Percentiles rank a stretch among this genome's conserved stretches.
Evolutionary conservation across 2,329 filamentous ascomycete species (phyloP).

Genomic region (Penicillium sp.): DNA sequence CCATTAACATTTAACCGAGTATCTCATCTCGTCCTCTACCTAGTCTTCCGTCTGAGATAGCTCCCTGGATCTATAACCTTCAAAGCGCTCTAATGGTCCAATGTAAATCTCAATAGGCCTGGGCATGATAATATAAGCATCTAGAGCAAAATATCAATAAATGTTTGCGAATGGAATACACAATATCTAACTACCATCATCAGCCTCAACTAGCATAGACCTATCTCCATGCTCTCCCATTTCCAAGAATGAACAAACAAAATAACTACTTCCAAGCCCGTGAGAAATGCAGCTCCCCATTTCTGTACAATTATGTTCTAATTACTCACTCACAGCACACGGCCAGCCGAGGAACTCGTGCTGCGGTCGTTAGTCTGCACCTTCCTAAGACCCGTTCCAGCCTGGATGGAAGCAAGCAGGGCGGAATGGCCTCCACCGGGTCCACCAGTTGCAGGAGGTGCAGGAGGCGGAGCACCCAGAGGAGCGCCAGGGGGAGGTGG

Average conservation of each 20-base stretch:
- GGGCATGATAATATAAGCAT: background rate
- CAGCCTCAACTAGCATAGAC: background rate
- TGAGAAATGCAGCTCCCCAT: background rate
- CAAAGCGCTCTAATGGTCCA: too few species aligned
- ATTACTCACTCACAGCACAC: slow-evolving; percentile 51
- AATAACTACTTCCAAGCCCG: background rate
- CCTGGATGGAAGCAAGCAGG: slow-evolving; percentile 76
- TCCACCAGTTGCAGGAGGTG: slow-evolving; percentile 33
- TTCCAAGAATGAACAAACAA: background rate
- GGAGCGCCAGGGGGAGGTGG: slow-evolving; percentile 41
- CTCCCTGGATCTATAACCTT: too few species aligned
- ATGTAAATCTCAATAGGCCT: too few species aligned
- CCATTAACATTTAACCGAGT: background rate
- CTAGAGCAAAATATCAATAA: background rate
- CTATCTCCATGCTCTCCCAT: background rate
- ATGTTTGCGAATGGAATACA: slow-evolving; percentile 3
- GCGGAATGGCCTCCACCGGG: slow-evolving; percentile 50
- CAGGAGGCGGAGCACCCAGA: slow-evolving; percentile 34
- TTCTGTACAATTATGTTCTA: slow-evolving; percentile 23
- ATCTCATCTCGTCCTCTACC: background rate
- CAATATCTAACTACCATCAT: background rate
- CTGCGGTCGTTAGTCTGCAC: slow-evolving; percentile 87
- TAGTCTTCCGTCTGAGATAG: background rate
- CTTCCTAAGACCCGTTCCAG: slow-evolving; percentile 76
- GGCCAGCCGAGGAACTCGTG: slow-evolving; percentile 65